Evolutionary conservation across 163 green algal species (phyloP).

Genomic region (Smithsoniella earleae): DNA sequence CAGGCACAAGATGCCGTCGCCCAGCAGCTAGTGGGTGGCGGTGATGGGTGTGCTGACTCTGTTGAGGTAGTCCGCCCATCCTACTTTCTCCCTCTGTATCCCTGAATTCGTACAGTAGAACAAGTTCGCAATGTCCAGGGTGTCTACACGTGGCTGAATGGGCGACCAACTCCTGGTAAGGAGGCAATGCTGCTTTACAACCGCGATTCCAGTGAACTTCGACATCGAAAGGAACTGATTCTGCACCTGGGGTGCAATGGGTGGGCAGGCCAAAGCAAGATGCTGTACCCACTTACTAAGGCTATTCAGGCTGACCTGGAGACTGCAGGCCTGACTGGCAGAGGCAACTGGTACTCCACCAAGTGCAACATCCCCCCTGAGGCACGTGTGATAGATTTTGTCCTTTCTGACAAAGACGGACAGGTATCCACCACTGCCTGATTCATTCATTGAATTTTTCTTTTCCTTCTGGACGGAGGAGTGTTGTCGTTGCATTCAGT

Average conservation of each 20-base stretch:
- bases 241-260: conserved; percentile 66
- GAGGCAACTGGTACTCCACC: conserved; percentile 27
- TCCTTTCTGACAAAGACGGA: conserved; percentile 34
- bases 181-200: conserved; percentile 40
- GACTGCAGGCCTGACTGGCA: neutral
- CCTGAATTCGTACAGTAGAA: too few relatives aligned
- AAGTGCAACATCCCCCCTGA: neutral
- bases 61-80: neutral
- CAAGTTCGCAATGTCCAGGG: too few relatives aligned
- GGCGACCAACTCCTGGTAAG: conserved; percentile 23
- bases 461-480: too few relatives aligned
- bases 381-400: conserved; percentile 21
- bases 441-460: neutral
- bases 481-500: too few relatives aligned
- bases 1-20: neutral
- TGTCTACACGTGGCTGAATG: conserved; percentile 15
- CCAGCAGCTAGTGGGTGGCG: neutral
- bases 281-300: conserved; percentile 3
- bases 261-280: conserved; percentile 58
- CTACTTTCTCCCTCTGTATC: too few relatives aligned
- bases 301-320: neutral
- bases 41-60: conserved; percentile 14
- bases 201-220: conserved; percentile 34
- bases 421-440: neutral
- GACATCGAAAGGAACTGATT: conserved; percentile 37